Percentiles rank a stretch among this genome's conserved stretches.
Evolutionary conservation across 805 yeast species (phyloP).

Genomic region (Zygosaccharomyces bisporus): DNA sequence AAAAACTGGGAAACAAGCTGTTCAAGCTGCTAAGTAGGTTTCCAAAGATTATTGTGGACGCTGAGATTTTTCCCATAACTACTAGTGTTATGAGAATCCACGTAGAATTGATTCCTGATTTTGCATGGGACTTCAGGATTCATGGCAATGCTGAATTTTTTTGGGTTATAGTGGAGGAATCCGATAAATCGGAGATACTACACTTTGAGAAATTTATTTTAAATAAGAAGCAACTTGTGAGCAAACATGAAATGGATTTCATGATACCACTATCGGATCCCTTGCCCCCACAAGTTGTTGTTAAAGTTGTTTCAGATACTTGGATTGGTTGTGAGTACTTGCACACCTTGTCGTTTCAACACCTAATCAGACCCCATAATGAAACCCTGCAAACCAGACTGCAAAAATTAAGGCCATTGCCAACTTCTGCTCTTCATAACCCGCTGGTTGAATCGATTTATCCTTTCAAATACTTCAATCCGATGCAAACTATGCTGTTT

Average conservation of each 20-base stretch:
- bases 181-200: constrained; percentile 64
- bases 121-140: constrained; percentile 74
- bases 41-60: constrained; percentile 70
- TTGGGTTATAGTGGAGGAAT: constrained; percentile 91
- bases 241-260: constrained; percentile 73
- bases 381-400: constrained; percentile 82
- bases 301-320: constrained; percentile 72
- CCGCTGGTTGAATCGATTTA: constrained; percentile 65
- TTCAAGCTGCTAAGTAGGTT: constrained; percentile 61
- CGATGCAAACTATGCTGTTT: constrained; percentile 97
- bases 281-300: constrained; percentile 81
- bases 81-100: constrained; percentile 80
- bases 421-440: constrained; percentile 74
- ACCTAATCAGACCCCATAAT: constrained; percentile 80
- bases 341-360: constrained; percentile 82
- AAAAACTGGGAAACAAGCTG: constrained; percentile 62
- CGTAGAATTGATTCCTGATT: constrained; percentile 65
- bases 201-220: constrained; percentile 81
- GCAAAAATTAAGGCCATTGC: constrained; percentile 78
- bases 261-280: constrained; percentile 91
- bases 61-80: constrained; percentile 87
- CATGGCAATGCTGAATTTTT: constrained; percentile 86
- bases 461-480: constrained; percentile 83
- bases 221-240: constrained; percentile 50
- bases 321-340: constrained; percentile 86